Base-by-base conservation (phyloP, 768 basidiomycete species). In the Calocybe indica region DNA sequence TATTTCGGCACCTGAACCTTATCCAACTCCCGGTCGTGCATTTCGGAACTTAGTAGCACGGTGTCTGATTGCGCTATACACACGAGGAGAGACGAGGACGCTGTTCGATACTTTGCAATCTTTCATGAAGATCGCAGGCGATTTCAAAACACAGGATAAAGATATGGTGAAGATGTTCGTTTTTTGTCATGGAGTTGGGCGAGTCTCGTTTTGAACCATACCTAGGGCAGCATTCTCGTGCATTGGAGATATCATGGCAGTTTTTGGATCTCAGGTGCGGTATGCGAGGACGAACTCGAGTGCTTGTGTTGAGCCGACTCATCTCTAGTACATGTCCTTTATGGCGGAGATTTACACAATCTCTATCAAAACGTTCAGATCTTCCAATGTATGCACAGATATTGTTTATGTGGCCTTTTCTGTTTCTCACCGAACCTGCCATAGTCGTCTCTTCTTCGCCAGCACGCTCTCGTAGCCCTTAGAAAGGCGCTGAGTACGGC, bases 1-100 rank as follows among this genome's bases (percentile, higher is more conserved):
- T 42, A 68, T 92, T 13, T 71, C 80, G 11, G 80, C 81, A 2
- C 69, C 79, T 0, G 71, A 80, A 6, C 74, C 74, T 8, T 86
- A 83, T 55, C 90, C 93, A n/a, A 64, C 76, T 29, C 94, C 95
- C 1, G 95, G 95, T 38, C 84, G 93, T 7, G 90, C 91, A 2
- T 67, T 92, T 37, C 79, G 95, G 36, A 84, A 86, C 49, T 71
- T 91, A 5, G 79, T 87, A 40, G 80, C 87, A 7, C 72, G 88
- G 72, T 92, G 91, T 57, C 67, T 97, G 40, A 64, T 89, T 37
- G 62, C 71, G 14, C 53, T 95, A 11, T 93, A 93, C 66, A 76
- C 73, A 32, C 78, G 83, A 12, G 89, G 88, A 55, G 94, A 97
- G 61, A 85, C 86, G 0, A 78, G 83, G 63, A 80, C 84, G 1